Evolutionary conservation across 805 yeast genomes (phyloP), one percentile per base, ranked within the genome.

Genomic region (Wickerhamiella bombiphila): DNA sequence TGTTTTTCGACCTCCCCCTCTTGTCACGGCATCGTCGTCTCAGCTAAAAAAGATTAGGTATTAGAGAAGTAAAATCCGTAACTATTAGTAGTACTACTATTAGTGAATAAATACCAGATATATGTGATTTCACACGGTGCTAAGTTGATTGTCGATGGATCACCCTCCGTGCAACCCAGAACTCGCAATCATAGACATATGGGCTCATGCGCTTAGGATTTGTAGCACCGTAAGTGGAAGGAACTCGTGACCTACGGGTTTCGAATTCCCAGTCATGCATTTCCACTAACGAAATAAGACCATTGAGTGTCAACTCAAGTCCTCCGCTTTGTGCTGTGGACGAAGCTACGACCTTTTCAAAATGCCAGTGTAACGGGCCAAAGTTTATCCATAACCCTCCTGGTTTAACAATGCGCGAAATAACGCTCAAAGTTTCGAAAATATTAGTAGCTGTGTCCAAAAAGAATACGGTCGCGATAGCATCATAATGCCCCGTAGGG

Each of bases 401-500:
- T 4, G 65, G 65, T 17, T 61, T 61, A 4, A 60, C 57, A 19
- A 76, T 48, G 9, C 55, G 46, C 43, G 72, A 70, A 21, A 83
- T 71, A 0, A 75, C 58, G 35, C 74, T 76, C 37, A 88, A 54
- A 49, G 88, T 85, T 31, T 76, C 77, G 46, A 83, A 64, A 38
- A 83, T 54, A 51, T 86, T 80, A 44, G 80, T 88, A 0, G 95
- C 93, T 0, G 96, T 86, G 56, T 86, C 97, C 19, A 86, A 63
- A 58, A 88, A 88, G 53, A 81, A 86, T 5, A 76, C 81, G 0
- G 66, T 57, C 7, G 56, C 58, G 4, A 57, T 40, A 1, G 60
- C 68, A 33, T 69, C 66, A 26, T 43, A 46, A 7, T 37, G 29
- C 1, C 34, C 42, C 7, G 16, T 40, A 5, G 49, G 40, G 2